These are phyloP conservation scores for Aspergillus baeticus DNA, from an alignment of 495 filamentous ascomycete genomes.

Conservation along the genomic window DNA sequence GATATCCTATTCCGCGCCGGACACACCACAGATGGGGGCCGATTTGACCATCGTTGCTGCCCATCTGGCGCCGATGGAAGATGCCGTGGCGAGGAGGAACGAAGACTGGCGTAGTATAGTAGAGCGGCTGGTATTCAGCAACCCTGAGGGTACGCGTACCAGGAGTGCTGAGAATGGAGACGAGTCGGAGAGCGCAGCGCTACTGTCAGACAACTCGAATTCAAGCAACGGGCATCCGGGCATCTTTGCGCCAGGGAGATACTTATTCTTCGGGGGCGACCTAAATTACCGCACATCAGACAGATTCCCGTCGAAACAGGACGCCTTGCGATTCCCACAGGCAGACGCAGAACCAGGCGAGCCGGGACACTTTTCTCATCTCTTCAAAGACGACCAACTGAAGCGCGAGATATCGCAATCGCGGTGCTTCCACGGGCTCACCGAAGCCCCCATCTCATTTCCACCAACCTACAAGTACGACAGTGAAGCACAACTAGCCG, in stretches of 20 bases:
- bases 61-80: slow-evolving; percentile 87
- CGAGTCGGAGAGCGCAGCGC: slow-evolving; percentile 40
- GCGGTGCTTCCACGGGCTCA: slow-evolving; percentile 70
- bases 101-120: slow-evolving; percentile 82
- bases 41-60: slow-evolving; percentile 82
- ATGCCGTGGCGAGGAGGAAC: slow-evolving; percentile 68
- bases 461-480: slow-evolving; percentile 91
- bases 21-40: slow-evolving; percentile 36
- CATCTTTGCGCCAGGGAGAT: slow-evolving; percentile 71
- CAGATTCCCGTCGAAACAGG: slow-evolving; percentile 51
- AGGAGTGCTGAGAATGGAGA: slow-evolving; percentile 17
- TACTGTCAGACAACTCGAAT: slow-evolving; percentile 35
- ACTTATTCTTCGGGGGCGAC: slow-evolving; percentile 85
- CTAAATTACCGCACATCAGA: slow-evolving; percentile 87
- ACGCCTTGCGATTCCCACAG: slow-evolving; percentile 59
- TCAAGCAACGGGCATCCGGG: slow-evolving; percentile 25
- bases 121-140: slow-evolving; percentile 69
- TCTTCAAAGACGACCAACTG: slow-evolving; percentile 76
- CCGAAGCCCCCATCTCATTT: slow-evolving; percentile 73
- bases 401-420: slow-evolving; percentile 61
- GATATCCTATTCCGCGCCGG: slow-evolving; percentile 51
- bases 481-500: slow-evolving; percentile 41
- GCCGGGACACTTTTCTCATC: slow-evolving; percentile 54
- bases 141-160: slow-evolving; percentile 1
- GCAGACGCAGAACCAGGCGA: slow-evolving; percentile 47